phyloP scores from a whole-genome alignment of 371 early-diverging fungal genomes.

The Mortierella sp. region DNA sequence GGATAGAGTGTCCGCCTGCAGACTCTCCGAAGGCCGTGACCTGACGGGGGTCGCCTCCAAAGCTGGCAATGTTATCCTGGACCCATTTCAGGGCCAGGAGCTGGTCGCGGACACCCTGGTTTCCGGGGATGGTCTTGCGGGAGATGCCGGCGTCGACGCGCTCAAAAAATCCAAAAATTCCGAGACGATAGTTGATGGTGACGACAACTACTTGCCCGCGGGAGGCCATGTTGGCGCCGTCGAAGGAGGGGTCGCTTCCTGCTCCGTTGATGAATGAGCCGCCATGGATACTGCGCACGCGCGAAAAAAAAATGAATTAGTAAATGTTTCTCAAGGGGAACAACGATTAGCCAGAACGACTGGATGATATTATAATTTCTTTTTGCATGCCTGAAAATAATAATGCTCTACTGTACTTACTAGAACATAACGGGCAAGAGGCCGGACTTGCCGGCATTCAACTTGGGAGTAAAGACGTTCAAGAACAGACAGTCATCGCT shows the following conservation, averaged over 20 bases:
- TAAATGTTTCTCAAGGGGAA: background rate
- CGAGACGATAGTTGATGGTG: slow-evolving; percentile 66
- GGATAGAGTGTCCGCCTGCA: slow-evolving; percentile 62
- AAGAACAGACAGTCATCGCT: slow-evolving; percentile 64
- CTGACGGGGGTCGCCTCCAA: slow-evolving; percentile 62
- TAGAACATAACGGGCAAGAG: slow-evolving; percentile 60
- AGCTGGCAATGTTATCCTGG: slow-evolving; percentile 58
- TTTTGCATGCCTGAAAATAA: background rate
- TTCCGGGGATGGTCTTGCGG: slow-evolving; percentile 47
- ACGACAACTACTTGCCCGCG: slow-evolving; percentile 58
- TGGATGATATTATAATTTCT: background rate
- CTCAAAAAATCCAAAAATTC: slow-evolving; percentile 63
- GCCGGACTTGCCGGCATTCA: slow-evolving; percentile 43
- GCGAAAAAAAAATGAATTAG: background rate
- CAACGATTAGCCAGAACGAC: background rate
- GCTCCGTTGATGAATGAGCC: slow-evolving; percentile 56
- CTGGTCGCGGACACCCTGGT: slow-evolving; percentile 52
- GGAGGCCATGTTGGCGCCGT: slow-evolving; percentile 49
- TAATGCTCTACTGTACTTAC: slow-evolving; percentile 18
- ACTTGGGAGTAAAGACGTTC: slow-evolving; percentile 61
- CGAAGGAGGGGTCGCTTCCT: slow-evolving; percentile 54
- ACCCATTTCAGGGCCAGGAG: slow-evolving; percentile 65
- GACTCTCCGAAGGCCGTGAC: slow-evolving; percentile 65
- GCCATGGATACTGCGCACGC: slow-evolving; percentile 35
- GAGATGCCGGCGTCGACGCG: slow-evolving; percentile 52